Conservation (phyloP, 208 protist genomes). For the Leishmania major region DNA sequence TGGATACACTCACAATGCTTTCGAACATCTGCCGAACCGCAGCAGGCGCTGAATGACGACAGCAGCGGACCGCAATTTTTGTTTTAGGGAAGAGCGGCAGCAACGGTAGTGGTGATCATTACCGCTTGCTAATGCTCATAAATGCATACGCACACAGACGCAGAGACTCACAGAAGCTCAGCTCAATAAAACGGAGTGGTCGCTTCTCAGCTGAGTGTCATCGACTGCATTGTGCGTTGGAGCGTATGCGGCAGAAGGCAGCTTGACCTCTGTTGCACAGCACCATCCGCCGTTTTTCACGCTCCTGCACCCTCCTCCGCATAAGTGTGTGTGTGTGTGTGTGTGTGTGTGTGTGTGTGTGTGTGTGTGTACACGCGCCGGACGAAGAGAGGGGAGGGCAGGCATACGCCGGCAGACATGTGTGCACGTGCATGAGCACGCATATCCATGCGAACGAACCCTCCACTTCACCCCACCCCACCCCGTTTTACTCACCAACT, state of each 20-base stretch:
- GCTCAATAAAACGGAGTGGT: not conserved
- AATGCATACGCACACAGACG: not conserved
- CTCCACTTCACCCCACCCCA: no score
- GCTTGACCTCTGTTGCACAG: not conserved
- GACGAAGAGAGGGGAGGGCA: not conserved
- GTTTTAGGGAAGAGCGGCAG: not conserved
- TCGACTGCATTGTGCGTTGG: not conserved
- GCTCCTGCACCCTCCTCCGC: not conserved
- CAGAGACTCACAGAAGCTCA: not conserved
- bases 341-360: not conserved
- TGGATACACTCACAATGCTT: not conserved
- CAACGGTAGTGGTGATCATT: not conserved
- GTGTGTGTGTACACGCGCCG: not conserved
- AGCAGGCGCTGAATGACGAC: no score
- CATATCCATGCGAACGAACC: not conserved
- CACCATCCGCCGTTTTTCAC: not conserved
- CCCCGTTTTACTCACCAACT: not conserved
- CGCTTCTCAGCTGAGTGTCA: not conserved
- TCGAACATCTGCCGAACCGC: not conserved
- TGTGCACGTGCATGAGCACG: not conserved
- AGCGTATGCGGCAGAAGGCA: not conserved
- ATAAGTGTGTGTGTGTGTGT: not conserved
- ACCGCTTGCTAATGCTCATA: not conserved
- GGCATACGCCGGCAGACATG: not conserved
- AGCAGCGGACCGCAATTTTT: not conserved